Conservation (phyloP, 331 rosid species). For the Rosa hybrid region DNA sequence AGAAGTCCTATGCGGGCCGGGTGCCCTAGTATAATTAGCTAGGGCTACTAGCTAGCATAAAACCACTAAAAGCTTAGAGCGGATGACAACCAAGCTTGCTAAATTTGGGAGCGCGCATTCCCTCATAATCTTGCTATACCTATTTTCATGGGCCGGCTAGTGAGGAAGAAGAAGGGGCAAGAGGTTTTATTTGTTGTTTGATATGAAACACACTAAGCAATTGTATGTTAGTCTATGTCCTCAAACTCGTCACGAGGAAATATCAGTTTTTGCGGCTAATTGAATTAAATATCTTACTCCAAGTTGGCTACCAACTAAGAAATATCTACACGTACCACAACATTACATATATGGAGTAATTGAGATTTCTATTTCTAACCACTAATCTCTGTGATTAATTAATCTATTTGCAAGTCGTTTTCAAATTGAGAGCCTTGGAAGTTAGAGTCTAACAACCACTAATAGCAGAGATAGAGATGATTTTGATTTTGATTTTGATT, state of each 20-base stretch:
- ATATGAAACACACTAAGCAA: background rate
- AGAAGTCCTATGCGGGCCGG: background rate
- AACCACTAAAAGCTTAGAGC: background rate
- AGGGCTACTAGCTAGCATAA: background rate
- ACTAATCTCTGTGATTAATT: background rate
- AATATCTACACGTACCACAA: background rate
- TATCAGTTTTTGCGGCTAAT: background rate
- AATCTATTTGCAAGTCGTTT: background rate
- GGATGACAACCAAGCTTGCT: background rate
- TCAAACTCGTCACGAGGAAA: background rate
- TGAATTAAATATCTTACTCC: background rate
- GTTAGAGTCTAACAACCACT: background rate
- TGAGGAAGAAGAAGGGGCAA: background rate
- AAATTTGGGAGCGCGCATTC: constrained; percentile 2
- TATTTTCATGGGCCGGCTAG: background rate
- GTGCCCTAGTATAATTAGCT: no score
- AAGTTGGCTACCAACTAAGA: constrained; percentile 6
- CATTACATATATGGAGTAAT: background rate
- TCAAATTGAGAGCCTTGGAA: background rate
- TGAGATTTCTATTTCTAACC: background rate
- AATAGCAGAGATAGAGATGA: constrained; percentile 4
- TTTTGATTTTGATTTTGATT: background rate
- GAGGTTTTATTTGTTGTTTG: background rate
- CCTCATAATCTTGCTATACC: background rate
- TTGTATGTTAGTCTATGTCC: background rate